phyloP scores from a whole-genome alignment of 345 rosid species.

The Bruguiera parviflora region DNA sequence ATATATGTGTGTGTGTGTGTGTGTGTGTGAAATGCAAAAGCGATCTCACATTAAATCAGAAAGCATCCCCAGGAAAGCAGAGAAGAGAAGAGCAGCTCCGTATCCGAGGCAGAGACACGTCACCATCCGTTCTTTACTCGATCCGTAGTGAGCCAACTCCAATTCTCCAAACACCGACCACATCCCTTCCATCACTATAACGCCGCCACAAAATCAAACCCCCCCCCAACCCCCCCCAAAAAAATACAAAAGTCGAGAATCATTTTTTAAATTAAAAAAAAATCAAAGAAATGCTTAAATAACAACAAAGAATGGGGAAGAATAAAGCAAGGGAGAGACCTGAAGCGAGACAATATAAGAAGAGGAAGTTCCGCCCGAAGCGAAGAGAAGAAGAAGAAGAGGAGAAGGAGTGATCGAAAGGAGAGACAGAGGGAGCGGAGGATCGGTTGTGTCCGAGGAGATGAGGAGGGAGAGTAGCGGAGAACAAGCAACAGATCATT shows the following conservation, averaged over 20 bases:
- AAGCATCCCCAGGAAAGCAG: constrained; percentile 58
- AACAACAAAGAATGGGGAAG: background rate
- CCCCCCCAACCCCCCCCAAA: too few relatives aligned
- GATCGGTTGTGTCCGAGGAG: constrained; percentile 25
- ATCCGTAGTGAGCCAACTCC: constrained; percentile 46
- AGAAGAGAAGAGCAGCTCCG: constrained; percentile 51
- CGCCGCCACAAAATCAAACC: too few relatives aligned
- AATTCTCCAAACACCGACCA: constrained; percentile 80
- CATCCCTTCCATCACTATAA: constrained; percentile 65
- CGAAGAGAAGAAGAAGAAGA: constrained; percentile 47
- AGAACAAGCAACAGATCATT: constrained; percentile 50
- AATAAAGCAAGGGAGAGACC: constrained; percentile 33
- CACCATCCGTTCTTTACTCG: constrained; percentile 51
- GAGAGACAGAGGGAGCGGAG: constrained; percentile 30
- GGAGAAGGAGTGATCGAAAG: constrained; percentile 41
- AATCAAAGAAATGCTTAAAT: constrained; percentile 2
- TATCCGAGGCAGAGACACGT: constrained; percentile 52
- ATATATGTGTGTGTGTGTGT: too few relatives aligned
- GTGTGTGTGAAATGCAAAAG: background rate
- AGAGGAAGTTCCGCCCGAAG: constrained; percentile 63
- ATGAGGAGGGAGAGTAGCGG: constrained; percentile 50
- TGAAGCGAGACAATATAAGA: constrained; percentile 70
- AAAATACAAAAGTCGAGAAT: too few relatives aligned
- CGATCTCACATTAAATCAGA: constrained; percentile 66
- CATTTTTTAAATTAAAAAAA: too few relatives aligned